Base-by-base conservation (phyloP, 2,329 filamentous ascomycete species). In the Pestalotiopsis sp. region DNA sequence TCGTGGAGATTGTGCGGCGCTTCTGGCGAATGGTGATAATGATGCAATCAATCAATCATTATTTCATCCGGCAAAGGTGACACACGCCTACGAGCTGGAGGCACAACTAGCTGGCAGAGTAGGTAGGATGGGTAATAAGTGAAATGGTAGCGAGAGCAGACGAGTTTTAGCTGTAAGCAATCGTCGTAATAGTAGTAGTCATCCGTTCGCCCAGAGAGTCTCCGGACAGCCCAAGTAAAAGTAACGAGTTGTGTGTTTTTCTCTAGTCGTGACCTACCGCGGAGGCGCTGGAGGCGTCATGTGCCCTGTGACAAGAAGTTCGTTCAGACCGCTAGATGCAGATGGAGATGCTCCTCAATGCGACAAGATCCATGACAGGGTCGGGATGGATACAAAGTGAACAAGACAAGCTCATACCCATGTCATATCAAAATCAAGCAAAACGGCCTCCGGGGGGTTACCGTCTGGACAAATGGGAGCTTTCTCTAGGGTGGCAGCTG, bases 281-380 rank as follows among this genome's bases (percentile, higher is more conserved):
- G 57, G 25, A 59, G 57, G 57, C 57, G 57, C 57, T 20, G 27
- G 57, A 59, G 57, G 57, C 57, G 57, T 59, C 23, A 36, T 13
- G 57, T 59, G 23, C 7, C 57, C 27, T 27, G 14, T 27, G 57
- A 23, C 20, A 59, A 36, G 27, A n/a, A 9, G 23, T 27, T 36
- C 57, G 23, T 59, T 59, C 57, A 59, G 57, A 59, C 57, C 57
- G 57, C 57, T 59, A 59, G 57, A 59, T 59, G 57, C 57, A 59
- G 57, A 27, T 36, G 45, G 20, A 59, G 23, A 59, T 59, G 57
- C 57, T 27, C 23, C 14, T 27, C 57, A 36, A 59, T 36, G 57
- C 45, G 57, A 36, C n/a, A 59, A 23, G 14, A 36, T 36, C 31
- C 20, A 17, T 36, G 57, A 59, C 57, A 59, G 57, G 57, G 23